Percentiles rank a stretch among this genome's conserved stretches.
These are phyloP conservation scores for Yamadazyma trypodendri DNA, from an alignment of 1,139 yeast species.

Conservation along the genomic window DNA sequence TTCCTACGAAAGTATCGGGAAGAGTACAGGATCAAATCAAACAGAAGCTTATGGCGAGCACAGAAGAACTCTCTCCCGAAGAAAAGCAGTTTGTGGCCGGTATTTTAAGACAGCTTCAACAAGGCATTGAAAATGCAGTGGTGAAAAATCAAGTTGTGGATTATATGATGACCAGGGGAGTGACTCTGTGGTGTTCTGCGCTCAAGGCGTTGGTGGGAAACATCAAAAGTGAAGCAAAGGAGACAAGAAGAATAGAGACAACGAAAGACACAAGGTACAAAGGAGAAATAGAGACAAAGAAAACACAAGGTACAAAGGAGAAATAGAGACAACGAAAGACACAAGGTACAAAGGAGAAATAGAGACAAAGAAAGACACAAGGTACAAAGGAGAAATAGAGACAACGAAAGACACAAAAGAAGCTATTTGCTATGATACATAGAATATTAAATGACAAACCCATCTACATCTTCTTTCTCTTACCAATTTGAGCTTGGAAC, in stretches of 20 bases:
- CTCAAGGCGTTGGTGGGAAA: slow-evolving; percentile 48
- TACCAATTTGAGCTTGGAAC: slow-evolving; percentile 95
- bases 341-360: too few relatives aligned
- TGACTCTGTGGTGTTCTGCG: slow-evolving; percentile 57
- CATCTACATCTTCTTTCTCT: slow-evolving; percentile 57
- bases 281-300: too few relatives aligned
- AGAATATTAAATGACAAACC: slow-evolving; percentile 5
- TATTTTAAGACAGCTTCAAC: slow-evolving; percentile 12
- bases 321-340: too few relatives aligned
- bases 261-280: too few relatives aligned
- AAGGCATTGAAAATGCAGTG: slow-evolving; percentile 6
- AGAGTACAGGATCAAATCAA: slow-evolving; percentile 39
- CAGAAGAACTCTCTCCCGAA: slow-evolving; percentile 15
- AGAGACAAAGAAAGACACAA: too few relatives aligned
- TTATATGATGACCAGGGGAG: slow-evolving; percentile 53
- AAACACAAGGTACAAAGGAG: too few relatives aligned
- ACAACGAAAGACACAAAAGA: too few relatives aligned
- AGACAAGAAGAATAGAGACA: too few relatives aligned
- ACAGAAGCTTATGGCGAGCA: slow-evolving; percentile 23
- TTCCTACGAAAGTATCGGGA: slow-evolving; percentile 26
- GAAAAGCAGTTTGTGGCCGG: slow-evolving; percentile 21
- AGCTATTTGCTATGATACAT: slow-evolving; percentile 11
- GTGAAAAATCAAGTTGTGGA: slow-evolving; percentile 31
- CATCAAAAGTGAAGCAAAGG: not conserved
- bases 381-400: too few relatives aligned